Conservation (phyloP, 768 basidiomycete species). For the Kwoniella sp. region DNA sequence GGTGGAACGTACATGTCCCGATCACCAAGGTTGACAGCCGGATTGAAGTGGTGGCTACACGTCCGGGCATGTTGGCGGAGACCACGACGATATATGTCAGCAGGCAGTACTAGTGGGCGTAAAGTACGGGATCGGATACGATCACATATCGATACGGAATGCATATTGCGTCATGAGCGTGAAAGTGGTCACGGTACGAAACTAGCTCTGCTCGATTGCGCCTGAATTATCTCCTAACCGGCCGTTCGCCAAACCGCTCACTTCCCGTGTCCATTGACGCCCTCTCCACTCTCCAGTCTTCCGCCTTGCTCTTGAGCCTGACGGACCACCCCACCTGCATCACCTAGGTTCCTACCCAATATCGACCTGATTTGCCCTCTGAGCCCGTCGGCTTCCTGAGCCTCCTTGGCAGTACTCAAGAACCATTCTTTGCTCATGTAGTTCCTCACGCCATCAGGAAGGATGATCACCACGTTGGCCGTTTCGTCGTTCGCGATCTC, state of each 20-base stretch:
- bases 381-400: background rate
- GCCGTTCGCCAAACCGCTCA: too few relatives aligned
- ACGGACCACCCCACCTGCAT: constrained; percentile 7
- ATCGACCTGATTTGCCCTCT: constrained; percentile 20
- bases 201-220: too few relatives aligned
- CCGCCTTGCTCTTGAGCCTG: background rate
- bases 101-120: constrained; percentile 35
- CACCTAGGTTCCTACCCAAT: constrained; percentile 32
- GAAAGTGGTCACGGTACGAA: too few relatives aligned
- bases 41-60: constrained; percentile 34
- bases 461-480: constrained; percentile 81
- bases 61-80: constrained; percentile 29
- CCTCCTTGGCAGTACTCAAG: constrained; percentile 50
- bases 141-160: too few relatives aligned
- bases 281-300: constrained; percentile 16
- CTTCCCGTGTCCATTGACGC: background rate
- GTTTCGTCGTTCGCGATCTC: constrained; percentile 59
- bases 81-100: constrained; percentile 30
- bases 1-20: constrained; percentile 31
- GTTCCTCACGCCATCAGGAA: constrained; percentile 89
- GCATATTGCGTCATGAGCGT: too few relatives aligned
- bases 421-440: constrained; percentile 96
- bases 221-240: too few relatives aligned
- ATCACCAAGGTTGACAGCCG: constrained; percentile 25
- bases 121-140: too few relatives aligned